Conservation (phyloP, 441 rosid species). For the Erodium trifolium region DNA sequence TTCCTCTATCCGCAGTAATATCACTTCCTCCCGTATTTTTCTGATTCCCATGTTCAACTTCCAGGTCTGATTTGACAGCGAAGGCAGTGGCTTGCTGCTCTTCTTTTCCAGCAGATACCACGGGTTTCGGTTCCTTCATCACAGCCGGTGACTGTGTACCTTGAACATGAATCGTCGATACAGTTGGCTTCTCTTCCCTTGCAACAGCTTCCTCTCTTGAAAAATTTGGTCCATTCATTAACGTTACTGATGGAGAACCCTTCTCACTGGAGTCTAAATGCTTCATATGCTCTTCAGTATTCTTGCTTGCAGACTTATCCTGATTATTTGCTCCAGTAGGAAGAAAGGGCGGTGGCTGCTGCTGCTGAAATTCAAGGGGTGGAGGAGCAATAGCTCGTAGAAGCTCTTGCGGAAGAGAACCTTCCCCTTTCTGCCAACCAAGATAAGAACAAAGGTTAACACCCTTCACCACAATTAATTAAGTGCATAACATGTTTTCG, state of each 20-base stretch:
- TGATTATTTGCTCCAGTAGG: conserved; percentile 51
- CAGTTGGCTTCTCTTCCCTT: conserved; percentile 55
- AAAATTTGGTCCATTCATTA: conserved; percentile 36
- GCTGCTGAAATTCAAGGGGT: conserved; percentile 73
- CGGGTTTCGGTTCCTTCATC: conserved; percentile 43
- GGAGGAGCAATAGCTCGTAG: conserved; percentile 90
- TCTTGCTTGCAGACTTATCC: conserved; percentile 55
- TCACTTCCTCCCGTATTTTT: conserved; percentile 53
- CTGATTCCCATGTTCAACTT: conserved; percentile 52
- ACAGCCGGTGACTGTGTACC: conserved; percentile 29
- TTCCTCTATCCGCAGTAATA: conserved; percentile 63
- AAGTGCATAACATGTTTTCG: conserved; percentile 14
- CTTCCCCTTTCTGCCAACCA: conserved; percentile 84
- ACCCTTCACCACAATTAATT: conserved; percentile 14
- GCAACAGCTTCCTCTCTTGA: conserved; percentile 58
- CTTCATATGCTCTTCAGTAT: conserved; percentile 53
- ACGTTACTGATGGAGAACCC: conserved; percentile 41
- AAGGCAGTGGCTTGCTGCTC: conserved; percentile 58
- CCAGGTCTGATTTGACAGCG: conserved; percentile 68
- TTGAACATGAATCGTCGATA: conserved; percentile 38
- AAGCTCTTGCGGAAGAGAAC: conserved; percentile 91
- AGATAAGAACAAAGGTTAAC: conserved; percentile 17
- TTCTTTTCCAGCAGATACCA: conserved; percentile 46
- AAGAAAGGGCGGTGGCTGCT: conserved; percentile 29
- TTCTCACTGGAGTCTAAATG: conserved; percentile 51